phyloP scores from a whole-genome alignment of 768 basidiomycete genomes.

The Pulveroboletus ravenelii region DNA sequence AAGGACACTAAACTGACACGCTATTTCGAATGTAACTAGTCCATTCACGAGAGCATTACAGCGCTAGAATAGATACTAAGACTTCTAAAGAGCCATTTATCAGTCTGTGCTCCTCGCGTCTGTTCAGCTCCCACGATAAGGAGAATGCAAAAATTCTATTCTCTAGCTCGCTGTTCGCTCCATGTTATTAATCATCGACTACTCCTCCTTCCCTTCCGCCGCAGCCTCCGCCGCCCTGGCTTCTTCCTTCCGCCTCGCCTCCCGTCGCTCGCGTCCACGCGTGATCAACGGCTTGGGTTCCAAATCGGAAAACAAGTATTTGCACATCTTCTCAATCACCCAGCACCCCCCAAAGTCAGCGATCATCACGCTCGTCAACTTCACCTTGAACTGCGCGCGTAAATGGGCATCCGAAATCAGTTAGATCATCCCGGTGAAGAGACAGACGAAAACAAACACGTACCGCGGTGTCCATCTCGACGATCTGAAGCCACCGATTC shows the following conservation, averaged over 20 bases:
- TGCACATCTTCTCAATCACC: conserved; percentile 77
- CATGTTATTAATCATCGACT: conserved; percentile 14
- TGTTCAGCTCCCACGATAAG: not conserved
- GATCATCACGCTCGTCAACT: conserved; percentile 76
- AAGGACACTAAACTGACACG: too few relatives aligned
- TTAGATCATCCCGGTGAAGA: not conserved
- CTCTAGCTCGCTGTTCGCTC: not conserved
- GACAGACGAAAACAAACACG: conserved; percentile 28
- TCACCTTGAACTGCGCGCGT: conserved; percentile 68
- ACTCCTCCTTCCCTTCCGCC: conserved; percentile 34
- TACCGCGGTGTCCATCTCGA: conserved; percentile 78
- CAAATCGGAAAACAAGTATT: conserved; percentile 80
- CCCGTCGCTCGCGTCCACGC: conserved; percentile 75
- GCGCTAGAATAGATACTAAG: too few relatives aligned
- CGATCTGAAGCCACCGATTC: conserved; percentile 95
- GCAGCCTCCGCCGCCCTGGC: conserved; percentile 22
- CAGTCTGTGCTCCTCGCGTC: too few relatives aligned
- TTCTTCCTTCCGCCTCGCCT: conserved; percentile 49
- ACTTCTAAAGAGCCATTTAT: too few relatives aligned
- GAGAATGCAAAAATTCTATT: not conserved
- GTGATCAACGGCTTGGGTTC: conserved; percentile 84
- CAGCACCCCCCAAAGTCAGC: conserved; percentile 88
- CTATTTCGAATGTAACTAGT: too few relatives aligned
- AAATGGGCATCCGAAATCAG: not conserved
- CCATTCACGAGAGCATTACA: too few relatives aligned